Base-by-base conservation (phyloP, 495 filamentous ascomycete species). In the Trichoderma virens region DNA sequence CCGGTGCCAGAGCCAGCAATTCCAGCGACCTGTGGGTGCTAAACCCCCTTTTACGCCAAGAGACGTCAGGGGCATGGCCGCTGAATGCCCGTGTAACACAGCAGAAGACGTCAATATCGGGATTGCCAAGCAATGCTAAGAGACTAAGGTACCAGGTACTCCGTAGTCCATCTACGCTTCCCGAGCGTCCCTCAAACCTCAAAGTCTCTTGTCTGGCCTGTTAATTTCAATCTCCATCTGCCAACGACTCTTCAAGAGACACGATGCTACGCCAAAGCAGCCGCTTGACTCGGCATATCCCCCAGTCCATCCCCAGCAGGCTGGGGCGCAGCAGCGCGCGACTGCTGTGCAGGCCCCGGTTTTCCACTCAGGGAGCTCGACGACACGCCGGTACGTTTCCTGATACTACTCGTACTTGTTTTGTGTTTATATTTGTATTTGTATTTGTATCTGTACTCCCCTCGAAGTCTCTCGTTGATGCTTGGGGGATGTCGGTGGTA, bases 361-460 rank as follows among this genome's bases (percentile, higher is more conserved):
- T 56, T 56, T 56, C 51, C 25, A 56, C 51, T n/a, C 51, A 56
- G 51, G 30, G 18, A 35, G 30, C 59, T 34, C 59, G 59, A 61
- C 31, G 59, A 35, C 59, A 34, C 9, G 5, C 59, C 28, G 31
- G 31, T 61, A 39, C 59, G 31, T 34, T 61, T 16, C 43, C 38
- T 39, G 30, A 1, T 38, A 6, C 30, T 9, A 27, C 16, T n/a
- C 14, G 7, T 30, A 20, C n/a, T 3, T 20, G 31, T 61, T 11
- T n/a, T 1, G 6, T 35, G 34, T 61, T 20, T 47, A 5, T 16
- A 34, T 2, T 35, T 3, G 34, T 35, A 6, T 35, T 1, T 35
- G 2, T 35, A 7, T 35, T 1, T 0, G 34, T 13, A 35, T 35
- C 6, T 35, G n/a, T n/a, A n/a, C n/a, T n/a, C n/a, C n/a, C n/a